These are phyloP conservation scores for Lyophyllum atratum DNA, from an alignment of 768 basidiomycete species.

Conservation along the genomic window DNA sequence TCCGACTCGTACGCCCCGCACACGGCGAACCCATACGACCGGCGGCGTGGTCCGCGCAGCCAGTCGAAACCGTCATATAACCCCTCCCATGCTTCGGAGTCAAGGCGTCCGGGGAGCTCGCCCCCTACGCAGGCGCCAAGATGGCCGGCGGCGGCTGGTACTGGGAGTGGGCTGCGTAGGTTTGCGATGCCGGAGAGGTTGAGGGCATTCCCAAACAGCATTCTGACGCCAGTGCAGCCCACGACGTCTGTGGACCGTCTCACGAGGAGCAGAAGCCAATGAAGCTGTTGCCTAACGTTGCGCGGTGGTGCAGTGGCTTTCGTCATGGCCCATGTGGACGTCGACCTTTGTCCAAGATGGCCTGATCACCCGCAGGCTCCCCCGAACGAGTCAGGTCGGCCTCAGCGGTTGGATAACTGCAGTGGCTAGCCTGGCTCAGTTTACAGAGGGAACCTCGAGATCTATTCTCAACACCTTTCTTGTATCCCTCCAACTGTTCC, in stretches of 20 bases:
- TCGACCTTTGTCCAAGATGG: too few species aligned
- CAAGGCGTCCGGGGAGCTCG: neutral
- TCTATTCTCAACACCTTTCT: neutral
- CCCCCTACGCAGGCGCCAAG: neutral
- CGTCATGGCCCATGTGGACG: neutral
- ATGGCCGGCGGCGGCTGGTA: neutral
- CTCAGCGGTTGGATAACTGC: too few species aligned
- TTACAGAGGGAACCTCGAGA: neutral
- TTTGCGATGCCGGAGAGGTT: neutral
- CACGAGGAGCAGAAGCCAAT: slow-evolving; percentile 20
- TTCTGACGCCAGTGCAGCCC: slow-evolving; percentile 11
- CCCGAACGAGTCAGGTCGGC: too few species aligned
- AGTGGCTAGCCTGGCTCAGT: too few species aligned
- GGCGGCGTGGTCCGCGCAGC: neutral
- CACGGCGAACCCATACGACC: neutral
- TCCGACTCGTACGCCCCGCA: neutral
- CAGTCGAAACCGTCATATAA: slow-evolving; percentile 16
- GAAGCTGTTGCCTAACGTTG: neutral
- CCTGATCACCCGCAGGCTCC: too few species aligned
- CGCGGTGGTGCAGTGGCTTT: neutral
- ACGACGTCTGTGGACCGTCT: slow-evolving; percentile 8
- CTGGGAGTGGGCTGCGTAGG: neutral
- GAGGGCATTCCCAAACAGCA: slow-evolving; percentile 3
- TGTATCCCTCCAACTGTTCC: neutral
- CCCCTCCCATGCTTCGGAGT: slow-evolving; percentile 1